A percentile compares a stretch with the other conserved stretches of the same genome.
phyloP scores from a whole-genome alignment of 2,329 filamentous ascomycete genomes.

The Fusarium sp. region DNA sequence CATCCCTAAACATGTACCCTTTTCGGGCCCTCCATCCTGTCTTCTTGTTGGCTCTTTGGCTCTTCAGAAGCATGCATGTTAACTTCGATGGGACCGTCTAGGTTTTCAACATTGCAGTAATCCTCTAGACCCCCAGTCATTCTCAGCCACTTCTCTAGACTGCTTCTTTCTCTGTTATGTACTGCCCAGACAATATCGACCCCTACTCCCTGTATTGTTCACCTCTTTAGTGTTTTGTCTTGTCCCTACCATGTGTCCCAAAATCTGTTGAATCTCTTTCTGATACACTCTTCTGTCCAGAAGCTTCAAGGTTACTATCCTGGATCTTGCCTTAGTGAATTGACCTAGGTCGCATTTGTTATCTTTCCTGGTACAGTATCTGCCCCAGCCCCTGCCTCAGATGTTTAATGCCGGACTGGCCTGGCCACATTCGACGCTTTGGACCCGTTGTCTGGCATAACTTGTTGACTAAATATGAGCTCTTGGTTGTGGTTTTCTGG shows the following conservation, averaged over 20 bases:
- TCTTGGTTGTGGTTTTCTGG: conserved; percentile 29
- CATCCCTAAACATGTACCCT: conserved; percentile 37
- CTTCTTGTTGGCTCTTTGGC: conserved; percentile 44
- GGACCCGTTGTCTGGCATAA: conserved; percentile 17
- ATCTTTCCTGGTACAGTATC: conserved; percentile 55
- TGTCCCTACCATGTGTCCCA: conserved; percentile 5
- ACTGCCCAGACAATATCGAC: conserved; percentile 18
- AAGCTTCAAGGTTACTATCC: conserved; percentile 32
- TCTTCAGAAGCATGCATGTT: conserved; percentile 30
- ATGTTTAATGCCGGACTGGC: conserved; percentile 38
- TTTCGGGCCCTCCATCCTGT: conserved; percentile 38
- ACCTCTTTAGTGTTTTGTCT: conserved; percentile 21
- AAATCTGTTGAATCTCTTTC: conserved; percentile 54
- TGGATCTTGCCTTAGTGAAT: conserved; percentile 54
- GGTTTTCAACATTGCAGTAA: conserved; percentile 22
- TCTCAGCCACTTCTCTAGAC: conserved; percentile 40
- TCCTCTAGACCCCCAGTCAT: conserved; percentile 22
- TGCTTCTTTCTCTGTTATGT: conserved; percentile 25
- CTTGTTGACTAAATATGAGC: conserved; percentile 6
- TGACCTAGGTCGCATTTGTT: conserved; percentile 57
- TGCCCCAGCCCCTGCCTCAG: conserved; percentile 38
- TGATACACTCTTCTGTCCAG: conserved; percentile 57
- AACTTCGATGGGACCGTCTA: conserved; percentile 33
- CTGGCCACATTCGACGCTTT: conserved; percentile 31
- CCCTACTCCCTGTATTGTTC: conserved; percentile 26